Percentiles rank a stretch among this genome's conserved stretches.
phyloP scores from a whole-genome alignment of 306 rosid species.

The Casuarina cunninghamiana region DNA sequence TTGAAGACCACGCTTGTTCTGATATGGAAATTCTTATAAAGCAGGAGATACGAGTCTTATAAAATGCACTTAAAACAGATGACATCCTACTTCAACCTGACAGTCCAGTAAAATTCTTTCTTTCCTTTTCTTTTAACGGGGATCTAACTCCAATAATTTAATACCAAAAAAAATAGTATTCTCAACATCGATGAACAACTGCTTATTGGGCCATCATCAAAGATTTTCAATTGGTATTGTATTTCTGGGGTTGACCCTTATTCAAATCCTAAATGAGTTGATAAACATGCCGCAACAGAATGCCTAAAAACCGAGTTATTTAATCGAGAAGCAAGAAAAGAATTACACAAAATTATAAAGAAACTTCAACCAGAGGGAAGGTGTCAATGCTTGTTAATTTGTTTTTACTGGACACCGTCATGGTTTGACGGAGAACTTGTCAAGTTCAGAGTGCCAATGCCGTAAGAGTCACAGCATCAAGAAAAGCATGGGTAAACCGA shows the following conservation, averaged over 20 bases:
- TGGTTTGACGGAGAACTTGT: conserved; percentile 25
- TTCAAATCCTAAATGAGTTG: neutral
- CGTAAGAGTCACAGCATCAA: conserved; percentile 60
- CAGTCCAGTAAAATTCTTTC: neutral
- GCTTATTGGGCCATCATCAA: neutral
- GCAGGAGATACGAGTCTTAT: neutral
- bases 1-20: neutral
- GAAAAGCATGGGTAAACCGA: conserved; percentile 63
- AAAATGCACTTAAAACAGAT: neutral
- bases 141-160: neutral
- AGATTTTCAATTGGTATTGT: neutral
- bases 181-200: neutral
- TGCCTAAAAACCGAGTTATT: neutral
- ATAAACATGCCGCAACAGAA: neutral
- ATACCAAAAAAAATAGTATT: neutral
- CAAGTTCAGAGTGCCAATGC: conserved; percentile 46
- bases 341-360: neutral
- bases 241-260: neutral
- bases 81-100: neutral
- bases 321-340: neutral
- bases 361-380: neutral
- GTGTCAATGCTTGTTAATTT: neutral
- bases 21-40: neutral
- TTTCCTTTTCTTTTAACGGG: neutral
- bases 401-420: neutral